A percentile compares a stretch with the other conserved stretches of the same genome.
Evolutionary conservation across 139 green algal species (phyloP).

Genomic region (Edaphochlamys debaryana): DNA sequence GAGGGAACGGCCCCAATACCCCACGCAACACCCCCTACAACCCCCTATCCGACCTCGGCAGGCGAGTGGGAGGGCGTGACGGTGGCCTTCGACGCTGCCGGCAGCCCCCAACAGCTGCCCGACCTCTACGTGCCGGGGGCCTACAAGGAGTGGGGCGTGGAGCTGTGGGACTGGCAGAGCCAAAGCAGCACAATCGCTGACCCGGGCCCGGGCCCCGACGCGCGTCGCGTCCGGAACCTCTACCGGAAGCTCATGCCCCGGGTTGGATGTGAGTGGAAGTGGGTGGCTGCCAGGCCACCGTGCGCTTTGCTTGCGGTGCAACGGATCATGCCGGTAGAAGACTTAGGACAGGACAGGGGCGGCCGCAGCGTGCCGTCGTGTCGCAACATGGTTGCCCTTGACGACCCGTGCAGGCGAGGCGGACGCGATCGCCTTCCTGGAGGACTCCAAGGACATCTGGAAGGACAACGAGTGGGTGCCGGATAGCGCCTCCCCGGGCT

Average conservation of each 20-base stretch:
- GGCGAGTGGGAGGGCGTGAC: constrained; percentile 79
- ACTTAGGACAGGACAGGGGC: too few species aligned
- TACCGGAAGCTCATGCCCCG: constrained; percentile 27
- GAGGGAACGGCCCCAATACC: too few species aligned
- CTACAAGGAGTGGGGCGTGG: constrained; percentile 74
- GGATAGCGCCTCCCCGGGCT: too few species aligned
- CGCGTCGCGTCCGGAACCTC: background rate
- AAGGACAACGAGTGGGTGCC: too few species aligned
- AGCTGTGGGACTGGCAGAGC: constrained; percentile 80
- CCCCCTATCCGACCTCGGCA: background rate
- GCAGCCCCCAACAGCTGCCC: constrained; percentile 57
- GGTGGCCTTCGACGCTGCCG: constrained; percentile 59
- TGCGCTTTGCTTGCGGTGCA: too few species aligned
- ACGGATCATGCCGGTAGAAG: too few species aligned
- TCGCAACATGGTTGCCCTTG: too few species aligned
- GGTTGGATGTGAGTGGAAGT: constrained; percentile 12
- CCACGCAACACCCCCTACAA: too few species aligned
- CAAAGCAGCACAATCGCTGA: constrained; percentile 64
- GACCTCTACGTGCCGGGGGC: constrained; percentile 68
- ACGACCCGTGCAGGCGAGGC: constrained; percentile 64
- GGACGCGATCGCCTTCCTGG: constrained; percentile 74
- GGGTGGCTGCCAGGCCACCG: background rate
- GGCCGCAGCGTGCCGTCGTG: background rate
- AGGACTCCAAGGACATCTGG: constrained; percentile 49
- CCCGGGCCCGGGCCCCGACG: background rate